These are phyloP conservation scores for Auriscalpium vulgare DNA, from an alignment of 768 basidiomycete species.

Conservation along the genomic window DNA sequence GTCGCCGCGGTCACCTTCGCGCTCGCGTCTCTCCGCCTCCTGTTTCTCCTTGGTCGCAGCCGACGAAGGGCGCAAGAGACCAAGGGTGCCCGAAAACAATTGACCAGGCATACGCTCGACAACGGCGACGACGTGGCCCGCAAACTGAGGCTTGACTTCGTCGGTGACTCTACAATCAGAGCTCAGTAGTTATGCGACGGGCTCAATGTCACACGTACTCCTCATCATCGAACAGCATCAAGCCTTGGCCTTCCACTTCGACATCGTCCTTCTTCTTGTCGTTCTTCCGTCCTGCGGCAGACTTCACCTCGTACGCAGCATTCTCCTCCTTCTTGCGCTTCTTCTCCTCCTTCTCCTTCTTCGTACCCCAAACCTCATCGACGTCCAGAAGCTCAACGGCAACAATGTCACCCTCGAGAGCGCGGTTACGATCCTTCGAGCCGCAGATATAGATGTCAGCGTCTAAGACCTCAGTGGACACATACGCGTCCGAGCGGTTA, in stretches of 20 bases:
- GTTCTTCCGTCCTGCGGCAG: slow-evolving; percentile 71
- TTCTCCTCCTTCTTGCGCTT: slow-evolving; percentile 99
- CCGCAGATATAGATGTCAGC: slow-evolving; percentile 99
- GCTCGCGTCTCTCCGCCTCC: slow-evolving; percentile 93
- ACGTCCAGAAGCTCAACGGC: slow-evolving; percentile 97
- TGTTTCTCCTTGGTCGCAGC: slow-evolving; percentile 99
- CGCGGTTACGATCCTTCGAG: slow-evolving; percentile 97
- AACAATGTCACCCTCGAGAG: slow-evolving; percentile 96
- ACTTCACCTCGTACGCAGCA: slow-evolving; percentile 83
- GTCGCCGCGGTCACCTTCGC: slow-evolving; percentile 87
- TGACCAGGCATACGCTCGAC: slow-evolving; percentile 99
- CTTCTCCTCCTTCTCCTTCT: slow-evolving; percentile 99
- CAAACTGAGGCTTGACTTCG: slow-evolving; percentile 96
- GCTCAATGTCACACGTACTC: slow-evolving; percentile 44
- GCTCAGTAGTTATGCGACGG: background rate
- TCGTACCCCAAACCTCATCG: slow-evolving; percentile 96
- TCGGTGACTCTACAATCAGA: slow-evolving; percentile 70
- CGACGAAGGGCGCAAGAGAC: slow-evolving; percentile 89
- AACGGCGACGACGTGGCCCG: slow-evolving; percentile 99
- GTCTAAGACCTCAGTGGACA: slow-evolving; percentile 95
- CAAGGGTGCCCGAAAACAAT: slow-evolving; percentile 94
- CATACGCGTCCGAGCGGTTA: slow-evolving; percentile 97
- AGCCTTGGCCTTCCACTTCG: slow-evolving; percentile 96
- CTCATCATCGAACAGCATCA: slow-evolving; percentile 96
- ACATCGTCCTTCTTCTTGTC: slow-evolving; percentile 99